Base-by-base conservation (phyloP, 345 rosid genomes). In the Hibiscus trionum region DNA sequence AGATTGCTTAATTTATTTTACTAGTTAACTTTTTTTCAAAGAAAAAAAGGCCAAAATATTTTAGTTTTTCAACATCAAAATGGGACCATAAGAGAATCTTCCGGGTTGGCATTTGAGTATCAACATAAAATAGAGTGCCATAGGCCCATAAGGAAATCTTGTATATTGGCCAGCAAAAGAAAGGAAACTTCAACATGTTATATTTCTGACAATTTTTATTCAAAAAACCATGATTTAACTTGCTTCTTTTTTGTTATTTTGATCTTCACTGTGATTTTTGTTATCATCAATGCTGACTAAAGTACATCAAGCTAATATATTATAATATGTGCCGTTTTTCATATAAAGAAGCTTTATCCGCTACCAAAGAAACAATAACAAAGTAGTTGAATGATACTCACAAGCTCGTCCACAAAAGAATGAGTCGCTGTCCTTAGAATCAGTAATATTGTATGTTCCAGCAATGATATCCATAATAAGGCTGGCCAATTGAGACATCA, bases 401-500 rank as follows among this genome's bases (percentile, higher is more conserved):
- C 99, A 85, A 73, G 82, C 86, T 72, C 85, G 80, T 65, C 91
- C 89, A 15, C 84, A 89, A 66, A 89, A 77, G 78, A 79, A 81
- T 63, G 91, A 79, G 21, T 85, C 70, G 42, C 80, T 79, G 78
- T 78, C 75, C 73, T 85, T 86, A 67, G 85, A 81, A 76, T 80
- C 84, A 31, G 78, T 82, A 29, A 74, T 75, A 72, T 75, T 86
- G 88, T 87, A 84, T 52, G 97, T 88, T 75, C 99, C 99, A 74
- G 97, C 92, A 77, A 95, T 95, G 75, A 95, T 83, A 77, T 95
- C 97, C 97, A 92, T 95, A 46, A 95, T 95, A 73, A 95, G 97
- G 80, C 93, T 89, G 46, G 97, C 99, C 72, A 95, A 80, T 80
- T 95, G 99, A 84, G 97, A 95, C 97, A 95, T 92, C 85, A 95